Conservation (phyloP, 1,284 basidiomycete species). For the Calocybe gambosa region DNA sequence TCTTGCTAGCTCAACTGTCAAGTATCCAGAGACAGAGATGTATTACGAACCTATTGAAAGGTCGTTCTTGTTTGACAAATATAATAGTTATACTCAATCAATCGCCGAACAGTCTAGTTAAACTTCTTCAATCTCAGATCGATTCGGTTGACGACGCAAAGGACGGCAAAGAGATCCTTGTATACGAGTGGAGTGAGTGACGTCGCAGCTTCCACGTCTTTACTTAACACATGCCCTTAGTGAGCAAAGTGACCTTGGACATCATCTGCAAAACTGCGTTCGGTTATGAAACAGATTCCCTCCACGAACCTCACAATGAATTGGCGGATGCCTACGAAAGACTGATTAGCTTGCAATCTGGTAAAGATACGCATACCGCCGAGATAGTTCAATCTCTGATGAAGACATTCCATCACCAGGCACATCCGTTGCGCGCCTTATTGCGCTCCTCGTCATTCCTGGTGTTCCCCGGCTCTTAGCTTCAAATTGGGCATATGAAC, state of each 20-base stretch:
- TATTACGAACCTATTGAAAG: slow-evolving; percentile 41
- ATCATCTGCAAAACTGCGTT: slow-evolving; percentile 47
- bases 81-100: slow-evolving; percentile 1
- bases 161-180: slow-evolving; percentile 27
- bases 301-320: slow-evolving; percentile 42
- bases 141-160: slow-evolving; percentile 19
- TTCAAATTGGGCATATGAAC: slow-evolving; percentile 33
- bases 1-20: neutral
- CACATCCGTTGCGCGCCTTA: slow-evolving; percentile 33
- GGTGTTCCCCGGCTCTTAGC: slow-evolving; percentile 24
- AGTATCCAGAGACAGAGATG: slow-evolving; percentile 35
- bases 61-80: slow-evolving; percentile 18
- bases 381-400: neutral
- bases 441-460: slow-evolving; percentile 32
- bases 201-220: neutral
- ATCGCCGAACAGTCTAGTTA: slow-evolving; percentile 27
- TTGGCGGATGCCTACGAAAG: slow-evolving; percentile 41
- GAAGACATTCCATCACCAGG: slow-evolving; percentile 19
- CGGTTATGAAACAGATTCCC: slow-evolving; percentile 39
- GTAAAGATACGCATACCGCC: slow-evolving; percentile 16
- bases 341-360: slow-evolving; percentile 36
- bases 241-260: slow-evolving; percentile 46
- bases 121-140: slow-evolving; percentile 31
- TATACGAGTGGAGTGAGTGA: slow-evolving; percentile 44
- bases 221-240: slow-evolving; percentile 19